phyloP scores from a whole-genome alignment of 2,329 filamentous ascomycete genomes.

The Teratosphaeria zuluensis region DNA sequence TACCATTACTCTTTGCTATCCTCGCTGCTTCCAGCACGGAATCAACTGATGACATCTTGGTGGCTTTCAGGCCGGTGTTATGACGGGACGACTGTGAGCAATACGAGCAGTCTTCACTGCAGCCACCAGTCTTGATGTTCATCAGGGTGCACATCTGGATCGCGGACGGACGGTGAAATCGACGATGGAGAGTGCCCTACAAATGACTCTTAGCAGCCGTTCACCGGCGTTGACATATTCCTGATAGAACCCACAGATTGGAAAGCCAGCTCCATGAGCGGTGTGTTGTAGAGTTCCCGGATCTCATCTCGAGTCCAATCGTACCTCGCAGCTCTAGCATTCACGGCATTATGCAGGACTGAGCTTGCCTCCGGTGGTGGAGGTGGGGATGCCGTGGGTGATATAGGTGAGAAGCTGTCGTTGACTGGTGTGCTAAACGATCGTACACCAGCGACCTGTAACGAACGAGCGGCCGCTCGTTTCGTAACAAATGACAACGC shows the following conservation, averaged over 20 bases:
- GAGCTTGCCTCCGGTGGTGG: conserved; percentile 15
- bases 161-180: conserved; percentile 72
- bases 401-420: conserved; percentile 23
- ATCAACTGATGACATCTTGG: conserved; percentile 69
- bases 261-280: conserved; percentile 59
- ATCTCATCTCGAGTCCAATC: conserved; percentile 79
- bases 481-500: conserved; percentile 10
- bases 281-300: conserved; percentile 68
- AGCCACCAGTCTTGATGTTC: conserved; percentile 94
- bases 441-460: conserved; percentile 8
- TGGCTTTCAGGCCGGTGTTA: conserved; percentile 66
- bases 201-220: conserved; percentile 5
- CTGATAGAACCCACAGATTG: conserved; percentile 18
- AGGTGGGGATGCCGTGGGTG: conserved; percentile 13
- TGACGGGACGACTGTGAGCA: conserved; percentile 82
- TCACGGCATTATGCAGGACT: conserved; percentile 43
- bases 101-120: conserved; percentile 87
- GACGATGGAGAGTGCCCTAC: conserved; percentile 67
- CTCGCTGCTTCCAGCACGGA: conserved; percentile 70
- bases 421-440: conserved; percentile 27
- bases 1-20: conserved; percentile 70
- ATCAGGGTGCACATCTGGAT: conserved; percentile 91
- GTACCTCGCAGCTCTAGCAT: conserved; percentile 53
- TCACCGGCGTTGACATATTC: not conserved
- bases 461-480: conserved; percentile 12